These are phyloP conservation scores for Naumovozyma castellii DNA, from an alignment of 805 yeast genomes.

Conservation along the genomic window DNA sequence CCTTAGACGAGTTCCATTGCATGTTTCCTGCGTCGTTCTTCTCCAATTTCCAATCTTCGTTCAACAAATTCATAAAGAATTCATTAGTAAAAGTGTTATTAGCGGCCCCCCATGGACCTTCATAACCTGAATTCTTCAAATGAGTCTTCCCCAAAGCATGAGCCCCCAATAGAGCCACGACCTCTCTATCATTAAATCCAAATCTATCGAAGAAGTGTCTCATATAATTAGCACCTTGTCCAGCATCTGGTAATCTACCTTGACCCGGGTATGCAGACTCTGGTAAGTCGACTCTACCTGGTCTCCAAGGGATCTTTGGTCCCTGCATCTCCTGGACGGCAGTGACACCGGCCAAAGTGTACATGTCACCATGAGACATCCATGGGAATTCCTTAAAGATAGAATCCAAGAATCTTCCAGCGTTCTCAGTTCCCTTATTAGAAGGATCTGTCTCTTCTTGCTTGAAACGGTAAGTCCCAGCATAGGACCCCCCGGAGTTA, in stretches of 20 bases:
- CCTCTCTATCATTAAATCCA: conserved; percentile 62
- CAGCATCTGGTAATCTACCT: conserved; percentile 69
- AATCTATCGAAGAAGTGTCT: conserved; percentile 53
- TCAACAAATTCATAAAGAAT: conserved; percentile 48
- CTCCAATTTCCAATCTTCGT: conserved; percentile 46
- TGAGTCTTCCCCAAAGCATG: conserved; percentile 76
- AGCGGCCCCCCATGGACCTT: conserved; percentile 84
- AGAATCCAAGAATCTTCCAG: conserved; percentile 46
- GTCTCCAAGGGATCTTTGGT: conserved; percentile 71
- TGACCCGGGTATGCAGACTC: conserved; percentile 47
- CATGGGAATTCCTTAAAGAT: conserved; percentile 50
- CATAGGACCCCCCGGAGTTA: conserved; percentile 58
- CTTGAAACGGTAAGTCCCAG: conserved; percentile 54
- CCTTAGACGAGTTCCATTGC: conserved; percentile 54
- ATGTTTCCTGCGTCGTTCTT: conserved; percentile 51
- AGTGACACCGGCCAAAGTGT: conserved; percentile 68
- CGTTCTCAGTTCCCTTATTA: conserved; percentile 56
- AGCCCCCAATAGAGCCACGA: conserved; percentile 66
- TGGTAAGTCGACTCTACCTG: conserved; percentile 61
- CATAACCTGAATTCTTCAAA: conserved; percentile 59
- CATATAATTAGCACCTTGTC: conserved; percentile 55
- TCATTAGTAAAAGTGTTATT: conserved; percentile 70
- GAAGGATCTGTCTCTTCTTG: conserved; percentile 47
- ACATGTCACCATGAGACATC: conserved; percentile 71
- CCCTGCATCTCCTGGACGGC: conserved; percentile 76